Evolutionary conservation across 805 yeast genomes (phyloP).

Genomic region (Nakazawaea ernobii): DNA sequence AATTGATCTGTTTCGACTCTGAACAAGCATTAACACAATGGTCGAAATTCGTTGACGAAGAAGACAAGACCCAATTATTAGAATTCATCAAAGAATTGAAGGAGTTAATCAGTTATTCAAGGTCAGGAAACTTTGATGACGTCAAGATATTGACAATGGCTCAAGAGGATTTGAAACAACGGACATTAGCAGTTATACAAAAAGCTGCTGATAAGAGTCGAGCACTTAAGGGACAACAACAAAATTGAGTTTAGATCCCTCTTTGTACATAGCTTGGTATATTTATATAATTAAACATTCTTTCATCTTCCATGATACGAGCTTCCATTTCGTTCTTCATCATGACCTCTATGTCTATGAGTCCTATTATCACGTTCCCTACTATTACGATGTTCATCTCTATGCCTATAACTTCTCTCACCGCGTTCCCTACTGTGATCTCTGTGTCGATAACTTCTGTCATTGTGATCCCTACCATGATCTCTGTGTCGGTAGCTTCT

Average conservation of each 20-base stretch:
- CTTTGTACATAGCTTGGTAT: not conserved
- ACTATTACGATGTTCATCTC: too few relatives aligned
- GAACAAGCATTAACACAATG: conserved; percentile 26
- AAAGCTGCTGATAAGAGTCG: conserved; percentile 22
- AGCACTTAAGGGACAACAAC: not conserved
- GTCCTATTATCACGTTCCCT: too few relatives aligned
- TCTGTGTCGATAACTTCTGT: not conserved
- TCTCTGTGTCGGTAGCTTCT: not conserved
- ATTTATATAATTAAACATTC: not conserved
- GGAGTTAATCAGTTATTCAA: conserved; percentile 23
- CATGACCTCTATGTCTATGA: too few relatives aligned
- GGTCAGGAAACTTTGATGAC: conserved; percentile 23
- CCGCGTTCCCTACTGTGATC: not conserved
- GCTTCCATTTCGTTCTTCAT: too few relatives aligned
- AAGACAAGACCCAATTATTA: conserved; percentile 13
- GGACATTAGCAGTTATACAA: conserved; percentile 21
- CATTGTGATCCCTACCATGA: not conserved
- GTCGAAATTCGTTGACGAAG: conserved; percentile 14
- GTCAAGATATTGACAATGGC: conserved; percentile 25
- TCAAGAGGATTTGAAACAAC: conserved; percentile 27
- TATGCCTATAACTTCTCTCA: too few relatives aligned
- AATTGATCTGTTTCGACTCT: conserved; percentile 28
- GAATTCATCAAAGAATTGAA: conserved; percentile 20
- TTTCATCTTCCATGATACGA: too few relatives aligned
- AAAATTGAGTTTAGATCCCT: too few relatives aligned